phyloP scores from a whole-genome alignment of 2,329 filamentous ascomycete species.

The Phyllosticta paracitricarpa region DNA sequence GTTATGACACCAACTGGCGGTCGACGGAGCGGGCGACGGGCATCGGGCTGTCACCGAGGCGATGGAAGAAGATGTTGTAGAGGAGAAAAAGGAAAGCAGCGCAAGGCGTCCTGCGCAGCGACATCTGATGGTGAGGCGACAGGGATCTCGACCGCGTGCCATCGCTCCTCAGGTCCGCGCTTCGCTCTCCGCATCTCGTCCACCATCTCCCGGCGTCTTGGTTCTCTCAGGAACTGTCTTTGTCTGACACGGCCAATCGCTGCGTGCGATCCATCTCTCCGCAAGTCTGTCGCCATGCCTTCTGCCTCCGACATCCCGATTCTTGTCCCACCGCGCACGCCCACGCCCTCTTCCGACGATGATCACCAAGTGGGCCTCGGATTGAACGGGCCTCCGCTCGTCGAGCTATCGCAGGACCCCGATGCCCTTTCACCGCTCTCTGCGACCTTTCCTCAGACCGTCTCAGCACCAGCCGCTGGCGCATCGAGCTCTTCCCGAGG shows the following conservation, averaged over 20 bases:
- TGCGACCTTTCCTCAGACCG: constrained; percentile 22
- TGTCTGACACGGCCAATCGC: constrained; percentile 14
- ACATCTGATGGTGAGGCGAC: background rate
- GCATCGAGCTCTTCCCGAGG: constrained; percentile 30
- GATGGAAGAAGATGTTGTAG: background rate
- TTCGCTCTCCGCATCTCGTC: background rate
- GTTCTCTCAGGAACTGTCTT: background rate
- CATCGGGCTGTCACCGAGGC: background rate
- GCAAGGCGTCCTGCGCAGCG: background rate
- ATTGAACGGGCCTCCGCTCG: constrained; percentile 18
- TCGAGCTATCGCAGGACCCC: constrained; percentile 11
- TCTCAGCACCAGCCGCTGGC: background rate
- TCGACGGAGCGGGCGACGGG: background rate
- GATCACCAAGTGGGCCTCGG: constrained; percentile 25
- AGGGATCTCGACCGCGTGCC: background rate
- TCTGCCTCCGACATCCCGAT: constrained; percentile 44
- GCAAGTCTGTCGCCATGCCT: constrained; percentile 38
- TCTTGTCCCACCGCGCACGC: constrained; percentile 52
- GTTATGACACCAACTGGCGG: background rate
- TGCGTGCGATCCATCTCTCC: constrained; percentile 5
- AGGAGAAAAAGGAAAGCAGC: background rate
- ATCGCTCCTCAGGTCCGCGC: background rate
- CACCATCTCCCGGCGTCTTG: background rate
- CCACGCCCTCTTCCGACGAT: constrained; percentile 52
- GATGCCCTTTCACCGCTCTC: constrained; percentile 31